Evolutionary conservation across 2,329 filamentous ascomycete genomes (phyloP), one percentile per base, ranked within the genome.

Genomic region (Fusarium penzigii): DNA sequence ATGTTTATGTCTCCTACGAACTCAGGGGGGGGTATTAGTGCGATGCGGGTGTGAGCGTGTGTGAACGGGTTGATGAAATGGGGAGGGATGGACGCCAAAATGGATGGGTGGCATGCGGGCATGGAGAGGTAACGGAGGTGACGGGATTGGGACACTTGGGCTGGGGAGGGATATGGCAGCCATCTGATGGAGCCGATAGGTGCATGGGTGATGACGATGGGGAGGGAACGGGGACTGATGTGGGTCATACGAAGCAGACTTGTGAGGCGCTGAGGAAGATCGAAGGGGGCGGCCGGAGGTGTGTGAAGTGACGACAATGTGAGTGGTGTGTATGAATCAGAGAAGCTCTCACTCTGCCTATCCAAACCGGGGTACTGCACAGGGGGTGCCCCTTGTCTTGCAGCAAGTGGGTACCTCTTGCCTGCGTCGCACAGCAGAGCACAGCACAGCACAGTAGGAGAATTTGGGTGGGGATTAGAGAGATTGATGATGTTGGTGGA

Each of bases 211-310:
- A 48, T 55, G 57, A 53, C 42, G 57, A 58, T 58, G 51, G 43
- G 57, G 58, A 53, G 49, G 58, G 51, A 44, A 41, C 47, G 39
- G 36, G 45, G 43, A 44, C 44, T 20, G 56, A 49, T 51, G 49
- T 49, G 46, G 60, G 56, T 63, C 56, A 62, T 60, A 46, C 34
- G 43, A 63, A 62, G 51, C 52, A 55, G 55, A 52, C 39, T 25
- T 52, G 46, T 52, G 47, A 48, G 50, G 32, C 32, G 32, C 32
- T 63, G 60, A 46, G 51, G 49, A 38, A 49, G 59, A 42, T 38
- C 55, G 48, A 43, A 39, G 42, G 34, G 56, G 46, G 49, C 52
- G 49, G 52, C 44, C 48, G 42, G 50, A 47, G 58, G 58, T 12
- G 61, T 64, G 48, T 17, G 16, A 36, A 38, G 7, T 39, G 29